phyloP scores from a whole-genome alignment of 2,329 filamentous ascomycete genomes.

The Phoma herbarum region DNA sequence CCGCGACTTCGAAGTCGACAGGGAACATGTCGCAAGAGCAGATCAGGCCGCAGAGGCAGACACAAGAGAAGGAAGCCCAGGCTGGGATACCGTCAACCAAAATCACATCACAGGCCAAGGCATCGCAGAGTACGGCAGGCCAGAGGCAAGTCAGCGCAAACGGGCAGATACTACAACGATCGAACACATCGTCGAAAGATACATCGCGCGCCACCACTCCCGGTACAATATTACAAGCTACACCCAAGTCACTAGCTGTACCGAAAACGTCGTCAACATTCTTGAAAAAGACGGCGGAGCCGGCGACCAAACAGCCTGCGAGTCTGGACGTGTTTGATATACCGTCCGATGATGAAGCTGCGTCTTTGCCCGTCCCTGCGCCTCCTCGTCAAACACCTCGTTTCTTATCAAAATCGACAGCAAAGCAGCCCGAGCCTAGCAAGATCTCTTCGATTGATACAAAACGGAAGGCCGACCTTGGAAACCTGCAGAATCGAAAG shows the following conservation, averaged over 20 bases:
- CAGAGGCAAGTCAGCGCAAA: constrained; percentile 8
- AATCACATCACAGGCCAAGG: constrained; percentile 15
- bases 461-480: constrained; percentile 39
- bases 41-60: constrained; percentile 6
- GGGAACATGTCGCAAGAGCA: constrained; percentile 19
- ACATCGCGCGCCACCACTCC: constrained; percentile 29
- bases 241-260: neutral
- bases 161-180: constrained; percentile 9
- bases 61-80: constrained; percentile 1
- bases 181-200: constrained; percentile 24
- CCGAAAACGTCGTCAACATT: neutral
- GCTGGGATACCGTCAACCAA: neutral
- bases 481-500: constrained; percentile 44
- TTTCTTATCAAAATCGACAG: constrained; percentile 17
- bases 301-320: constrained; percentile 10
- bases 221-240: constrained; percentile 1
- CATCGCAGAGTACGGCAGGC: constrained; percentile 21
- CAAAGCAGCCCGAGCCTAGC: constrained; percentile 20
- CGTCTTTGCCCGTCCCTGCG: constrained; percentile 26
- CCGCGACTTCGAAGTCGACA: constrained; percentile 14
- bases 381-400: constrained; percentile 20
- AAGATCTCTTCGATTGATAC: neutral
- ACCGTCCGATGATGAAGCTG: constrained; percentile 40
- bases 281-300: constrained; percentile 19
- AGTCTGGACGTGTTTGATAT: constrained; percentile 37